phyloP scores from a whole-genome alignment of 768 basidiomycete genomes.

The Auriscalpium vulgare region DNA sequence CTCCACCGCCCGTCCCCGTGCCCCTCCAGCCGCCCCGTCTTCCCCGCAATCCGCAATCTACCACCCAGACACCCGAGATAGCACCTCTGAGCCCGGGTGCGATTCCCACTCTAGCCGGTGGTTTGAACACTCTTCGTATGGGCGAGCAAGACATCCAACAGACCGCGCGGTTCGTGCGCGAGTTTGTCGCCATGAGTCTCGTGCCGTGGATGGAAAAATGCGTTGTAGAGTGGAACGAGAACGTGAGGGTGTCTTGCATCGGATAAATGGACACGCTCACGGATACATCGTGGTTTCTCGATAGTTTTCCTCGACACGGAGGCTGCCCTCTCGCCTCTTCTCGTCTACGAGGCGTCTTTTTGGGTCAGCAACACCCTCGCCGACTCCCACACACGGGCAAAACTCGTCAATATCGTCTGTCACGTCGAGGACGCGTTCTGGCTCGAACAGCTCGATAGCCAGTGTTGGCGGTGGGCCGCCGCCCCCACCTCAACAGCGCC shows the following conservation, averaged over 20 bases:
- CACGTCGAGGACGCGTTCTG: conserved; percentile 20
- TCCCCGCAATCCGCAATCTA: conserved; percentile 36
- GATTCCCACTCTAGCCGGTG: conserved; percentile 23
- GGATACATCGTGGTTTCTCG: neutral
- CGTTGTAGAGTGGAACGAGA: conserved; percentile 91
- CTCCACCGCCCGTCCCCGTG: conserved; percentile 60
- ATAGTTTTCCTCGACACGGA: conserved; percentile 65
- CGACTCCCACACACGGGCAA: conserved; percentile 32
- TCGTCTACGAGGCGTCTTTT: conserved; percentile 81
- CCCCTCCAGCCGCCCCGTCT: conserved; percentile 61
- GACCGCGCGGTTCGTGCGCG: conserved; percentile 71
- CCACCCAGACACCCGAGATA: conserved; percentile 16
- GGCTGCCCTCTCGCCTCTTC: conserved; percentile 79
- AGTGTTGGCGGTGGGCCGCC: conserved; percentile 16
- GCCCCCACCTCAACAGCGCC: conserved; percentile 61
- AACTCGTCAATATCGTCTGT: conserved; percentile 30
- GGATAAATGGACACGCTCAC: conserved; percentile 13
- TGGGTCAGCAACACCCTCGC: conserved; percentile 42
- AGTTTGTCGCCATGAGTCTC: conserved; percentile 83
- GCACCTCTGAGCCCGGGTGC: neutral
- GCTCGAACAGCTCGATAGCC: conserved; percentile 24
- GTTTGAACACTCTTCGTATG: conserved; percentile 37
- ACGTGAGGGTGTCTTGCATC: conserved; percentile 26
- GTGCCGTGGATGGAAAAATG: conserved; percentile 97
- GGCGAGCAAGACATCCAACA: conserved; percentile 67